Conservation (phyloP, 768 basidiomycete species). For the Tulasnella sp. region DNA sequence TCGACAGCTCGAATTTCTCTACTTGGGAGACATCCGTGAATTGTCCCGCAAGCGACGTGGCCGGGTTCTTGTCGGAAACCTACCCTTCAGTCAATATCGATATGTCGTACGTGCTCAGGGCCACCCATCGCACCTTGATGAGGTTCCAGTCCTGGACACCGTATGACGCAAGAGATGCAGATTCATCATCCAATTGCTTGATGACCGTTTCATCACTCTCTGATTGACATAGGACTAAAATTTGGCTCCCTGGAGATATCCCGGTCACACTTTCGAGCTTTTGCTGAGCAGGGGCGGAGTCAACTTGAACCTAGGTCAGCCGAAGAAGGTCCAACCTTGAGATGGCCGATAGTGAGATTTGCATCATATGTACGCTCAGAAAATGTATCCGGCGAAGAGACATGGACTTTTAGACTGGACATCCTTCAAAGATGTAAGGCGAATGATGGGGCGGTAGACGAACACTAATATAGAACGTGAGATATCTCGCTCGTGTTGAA, state of each 20-base stretch:
- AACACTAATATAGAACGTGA: constrained; percentile 2
- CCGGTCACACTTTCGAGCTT: constrained; percentile 91
- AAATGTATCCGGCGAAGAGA: constrained; percentile 76
- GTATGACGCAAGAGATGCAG: constrained; percentile 58
- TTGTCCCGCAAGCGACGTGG: constrained; percentile 64
- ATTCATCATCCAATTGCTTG: constrained; percentile 51
- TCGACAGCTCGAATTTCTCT: constrained; percentile 82
- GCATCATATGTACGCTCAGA: constrained; percentile 80
- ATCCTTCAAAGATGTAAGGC: not conserved
- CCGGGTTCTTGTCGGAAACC: constrained; percentile 69
- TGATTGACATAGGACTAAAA: constrained; percentile 48
- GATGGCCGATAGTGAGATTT: constrained; percentile 55
- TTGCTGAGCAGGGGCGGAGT: constrained; percentile 30
- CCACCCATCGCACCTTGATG: constrained; percentile 47
- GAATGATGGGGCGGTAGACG: not conserved
- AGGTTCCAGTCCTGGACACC: constrained; percentile 65
- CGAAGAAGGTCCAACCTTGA: constrained; percentile 48
- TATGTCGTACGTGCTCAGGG: not conserved
- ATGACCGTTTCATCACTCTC: constrained; percentile 39
- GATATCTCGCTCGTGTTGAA: too few species aligned
- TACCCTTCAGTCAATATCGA: constrained; percentile 23
- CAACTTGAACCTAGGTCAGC: not conserved
- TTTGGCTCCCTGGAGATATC: constrained; percentile 61
- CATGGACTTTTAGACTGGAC: constrained; percentile 46
- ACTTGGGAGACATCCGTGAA: constrained; percentile 74